Percentiles rank a stretch among this genome's conserved stretches.
phyloP scores from a whole-genome alignment of 1,139 yeast species.

The Scheffersomyces titani region DNA sequence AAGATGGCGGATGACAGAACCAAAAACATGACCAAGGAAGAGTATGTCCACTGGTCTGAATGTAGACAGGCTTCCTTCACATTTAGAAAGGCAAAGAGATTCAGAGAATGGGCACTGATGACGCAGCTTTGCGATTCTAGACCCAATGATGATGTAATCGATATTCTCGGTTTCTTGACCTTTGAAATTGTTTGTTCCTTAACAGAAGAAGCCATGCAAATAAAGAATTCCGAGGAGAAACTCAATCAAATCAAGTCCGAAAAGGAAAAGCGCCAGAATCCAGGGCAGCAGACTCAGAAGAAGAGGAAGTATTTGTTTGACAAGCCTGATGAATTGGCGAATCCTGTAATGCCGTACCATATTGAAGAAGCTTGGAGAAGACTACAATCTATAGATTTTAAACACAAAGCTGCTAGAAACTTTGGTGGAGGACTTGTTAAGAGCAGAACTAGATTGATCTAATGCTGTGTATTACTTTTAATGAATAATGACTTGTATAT shows the following conservation, averaged over 20 bases:
- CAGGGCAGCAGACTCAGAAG: slow-evolving; percentile 17
- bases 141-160: slow-evolving; percentile 96
- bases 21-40: slow-evolving; percentile 90
- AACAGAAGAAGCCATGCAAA: slow-evolving; percentile 87
- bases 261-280: slow-evolving; percentile 27
- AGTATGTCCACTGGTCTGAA: slow-evolving; percentile 98
- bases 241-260: slow-evolving; percentile 34
- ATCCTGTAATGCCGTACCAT: slow-evolving; percentile 81
- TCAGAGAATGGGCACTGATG: slow-evolving; percentile 95
- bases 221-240: slow-evolving; percentile 69
- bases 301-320: slow-evolving; percentile 73
- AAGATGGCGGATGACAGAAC: slow-evolving; percentile 96
- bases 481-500: background rate
- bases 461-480: slow-evolving; percentile 3
- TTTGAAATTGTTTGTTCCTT: slow-evolving; percentile 95
- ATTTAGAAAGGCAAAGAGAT: slow-evolving; percentile 86
- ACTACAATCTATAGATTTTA: slow-evolving; percentile 62
- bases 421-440: slow-evolving; percentile 72
- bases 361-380: slow-evolving; percentile 91
- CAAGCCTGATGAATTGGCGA: slow-evolving; percentile 85
- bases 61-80: slow-evolving; percentile 98
- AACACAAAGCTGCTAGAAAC: slow-evolving; percentile 66
- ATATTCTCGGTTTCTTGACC: slow-evolving; percentile 90
- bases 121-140: slow-evolving; percentile 82
- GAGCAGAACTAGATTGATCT: slow-evolving; percentile 44